Evolutionary conservation across 2,329 filamentous ascomycete genomes (phyloP), one percentile per base, ranked within the genome.

Genomic region (Lomentospora prolificans): DNA sequence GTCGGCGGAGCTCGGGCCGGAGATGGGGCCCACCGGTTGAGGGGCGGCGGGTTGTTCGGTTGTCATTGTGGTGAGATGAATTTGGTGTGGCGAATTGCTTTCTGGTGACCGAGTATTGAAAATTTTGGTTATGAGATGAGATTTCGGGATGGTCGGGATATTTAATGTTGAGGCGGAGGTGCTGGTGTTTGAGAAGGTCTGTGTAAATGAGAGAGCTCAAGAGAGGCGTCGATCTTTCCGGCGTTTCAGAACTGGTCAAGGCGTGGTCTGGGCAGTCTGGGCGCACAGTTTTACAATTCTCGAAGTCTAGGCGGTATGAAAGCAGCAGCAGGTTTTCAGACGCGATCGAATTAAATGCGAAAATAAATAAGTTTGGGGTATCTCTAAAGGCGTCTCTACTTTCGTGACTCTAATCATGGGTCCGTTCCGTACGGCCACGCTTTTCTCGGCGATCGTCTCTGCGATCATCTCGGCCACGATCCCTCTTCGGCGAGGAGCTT

Each of bases 161-260:
- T 22, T 22, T 22, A 14, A 48, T 46, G 44, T 27, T 48, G 22
- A 48, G 7, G 24, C 12, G 22, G 44, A 27, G 17, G 30, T 7
- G 30, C 6, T 33, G 30, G 30, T 12, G 30, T 33, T n/a, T 6
- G 44, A 48, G 44, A 12, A 22, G 22, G 12, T 9, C 10, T 22
- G 22, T 22, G 44, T n/a, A n/a, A n/a, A n/a, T n/a, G 24, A 10
- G 44, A 27, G 44, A 48, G 44, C 44, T 48, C 3, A 19, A 17
- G 36, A 17, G 44, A 12, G 22, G 22, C 44, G 44, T 27, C 7
- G 52, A 54, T 54, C 52, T 28, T 14, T 28, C 1, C 25, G 12
- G 31, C 14, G 52, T 54, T 54, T 54, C 52, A 54, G 52, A 17
- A 28, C 9, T 4, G 33, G 33, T 30, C 52, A 54, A 27, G 51